A percentile compares a stretch with the other conserved stretches of the same genome.
Conservation (phyloP, 2,329 filamentous ascomycete species). For the Sarocladium kiliense region DNA sequence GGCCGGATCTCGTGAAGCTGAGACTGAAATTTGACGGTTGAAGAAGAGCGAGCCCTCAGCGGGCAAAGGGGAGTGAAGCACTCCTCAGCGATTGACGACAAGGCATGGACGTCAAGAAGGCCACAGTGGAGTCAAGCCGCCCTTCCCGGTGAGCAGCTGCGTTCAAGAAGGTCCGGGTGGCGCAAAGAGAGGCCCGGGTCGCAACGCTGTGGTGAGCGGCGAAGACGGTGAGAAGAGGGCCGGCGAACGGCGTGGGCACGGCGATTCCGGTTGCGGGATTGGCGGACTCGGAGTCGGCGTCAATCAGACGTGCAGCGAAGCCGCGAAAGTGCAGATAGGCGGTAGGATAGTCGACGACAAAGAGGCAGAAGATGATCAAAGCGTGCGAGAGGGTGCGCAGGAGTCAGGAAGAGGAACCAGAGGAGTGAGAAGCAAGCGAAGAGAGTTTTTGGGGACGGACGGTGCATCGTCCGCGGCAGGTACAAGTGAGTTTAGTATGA, state of each 20-base stretch:
- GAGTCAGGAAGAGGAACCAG: background rate
- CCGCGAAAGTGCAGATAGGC: background rate
- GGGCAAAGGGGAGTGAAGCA: background rate
- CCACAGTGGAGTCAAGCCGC: too few species aligned
- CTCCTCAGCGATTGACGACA: background rate
- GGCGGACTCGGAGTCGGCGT: constrained; percentile 5
- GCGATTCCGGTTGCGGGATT: background rate
- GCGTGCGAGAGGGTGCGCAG: background rate
- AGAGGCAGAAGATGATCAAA: background rate
- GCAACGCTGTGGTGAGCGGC: background rate
- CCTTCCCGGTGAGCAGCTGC: background rate
- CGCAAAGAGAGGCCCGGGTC: background rate
- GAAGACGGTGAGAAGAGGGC: background rate
- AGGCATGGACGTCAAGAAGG: constrained; percentile 5
- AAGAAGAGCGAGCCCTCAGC: constrained; percentile 2
- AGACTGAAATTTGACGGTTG: background rate
- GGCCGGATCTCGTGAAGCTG: background rate
- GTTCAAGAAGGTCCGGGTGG: background rate
- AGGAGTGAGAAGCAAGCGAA: background rate
- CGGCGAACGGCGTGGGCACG: constrained; percentile 4
- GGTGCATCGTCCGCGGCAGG: constrained; percentile 2
- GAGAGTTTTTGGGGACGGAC: constrained; percentile 8
- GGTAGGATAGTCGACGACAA: background rate
- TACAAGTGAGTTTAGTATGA: constrained; percentile 7
- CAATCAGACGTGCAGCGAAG: background rate